Evolutionary conservation across 805 yeast species (phyloP).

Genomic region (Lachancea meyersii): DNA sequence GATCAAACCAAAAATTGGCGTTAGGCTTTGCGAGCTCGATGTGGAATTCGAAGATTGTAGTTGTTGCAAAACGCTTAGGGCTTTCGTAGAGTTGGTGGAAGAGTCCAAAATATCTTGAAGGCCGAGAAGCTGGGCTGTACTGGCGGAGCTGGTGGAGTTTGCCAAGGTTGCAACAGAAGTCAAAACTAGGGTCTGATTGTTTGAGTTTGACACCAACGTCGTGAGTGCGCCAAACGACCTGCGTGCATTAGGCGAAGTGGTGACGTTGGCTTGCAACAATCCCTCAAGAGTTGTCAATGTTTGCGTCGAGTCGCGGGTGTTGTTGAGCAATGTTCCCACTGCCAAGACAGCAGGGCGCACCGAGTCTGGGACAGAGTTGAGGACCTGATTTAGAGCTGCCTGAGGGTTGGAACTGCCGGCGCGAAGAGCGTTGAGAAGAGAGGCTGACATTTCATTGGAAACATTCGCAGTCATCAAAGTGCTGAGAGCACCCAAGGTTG

Average conservation of each 20-base stretch:
- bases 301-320: conserved; percentile 15
- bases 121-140: conserved; percentile 22
- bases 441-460: conserved; percentile 14
- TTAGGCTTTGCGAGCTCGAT: conserved; percentile 12
- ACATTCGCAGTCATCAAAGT: conserved; percentile 20
- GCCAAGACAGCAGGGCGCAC: conserved; percentile 17
- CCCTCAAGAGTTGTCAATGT: conserved; percentile 13
- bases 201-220: conserved; percentile 14
- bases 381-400: conserved; percentile 13
- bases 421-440: conserved; percentile 16
- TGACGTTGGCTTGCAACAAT: conserved; percentile 20
- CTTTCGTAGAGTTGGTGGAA: conserved; percentile 20
- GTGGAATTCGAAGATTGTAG: conserved; percentile 12
- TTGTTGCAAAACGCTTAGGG: conserved; percentile 16
- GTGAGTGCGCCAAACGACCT: conserved; percentile 19
- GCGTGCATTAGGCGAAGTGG: conserved; percentile 20
- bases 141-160: conserved; percentile 11
- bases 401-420: conserved; percentile 11
- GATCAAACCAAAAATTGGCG: conserved; percentile 19
- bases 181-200: conserved; percentile 18
- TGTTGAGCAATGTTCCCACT: conserved; percentile 17
- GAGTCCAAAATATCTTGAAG: conserved; percentile 19
- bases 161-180: conserved; percentile 19
- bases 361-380: conserved; percentile 13
- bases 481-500: conserved; percentile 18